These are phyloP conservation scores for Raphanus raphanistrum DNA, from an alignment of 345 rosid genomes.

Conservation along the genomic window DNA sequence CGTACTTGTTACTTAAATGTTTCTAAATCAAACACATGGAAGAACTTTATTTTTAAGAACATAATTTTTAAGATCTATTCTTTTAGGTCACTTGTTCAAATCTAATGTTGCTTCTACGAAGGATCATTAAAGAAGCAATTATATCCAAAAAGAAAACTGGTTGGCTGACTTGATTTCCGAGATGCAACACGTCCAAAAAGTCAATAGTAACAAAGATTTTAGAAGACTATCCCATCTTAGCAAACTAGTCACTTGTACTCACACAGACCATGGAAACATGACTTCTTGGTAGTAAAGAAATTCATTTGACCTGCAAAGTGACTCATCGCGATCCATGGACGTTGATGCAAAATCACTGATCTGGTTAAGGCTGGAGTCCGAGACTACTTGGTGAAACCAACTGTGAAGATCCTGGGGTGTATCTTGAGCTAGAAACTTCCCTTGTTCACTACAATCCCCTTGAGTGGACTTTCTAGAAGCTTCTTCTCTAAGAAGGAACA, in stretches of 20 bases:
- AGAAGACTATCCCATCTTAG: neutral
- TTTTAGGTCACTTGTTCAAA: slow-evolving; percentile 15
- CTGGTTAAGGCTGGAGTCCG: slow-evolving; percentile 14
- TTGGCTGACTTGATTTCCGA: neutral
- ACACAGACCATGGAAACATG: slow-evolving; percentile 30
- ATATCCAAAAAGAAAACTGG: neutral
- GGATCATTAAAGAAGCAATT: neutral
- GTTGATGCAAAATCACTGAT: slow-evolving; percentile 10
- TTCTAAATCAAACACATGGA: neutral
- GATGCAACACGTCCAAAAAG: neutral
- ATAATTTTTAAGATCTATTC: neutral
- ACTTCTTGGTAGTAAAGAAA: slow-evolving; percentile 13
- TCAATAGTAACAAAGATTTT: neutral
- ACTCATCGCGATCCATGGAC: slow-evolving; percentile 21
- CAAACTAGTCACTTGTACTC: slow-evolving; percentile 12
- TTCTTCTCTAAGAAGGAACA: slow-evolving; percentile 75
- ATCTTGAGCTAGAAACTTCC: slow-evolving; percentile 29
- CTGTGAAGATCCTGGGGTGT: slow-evolving; percentile 55
- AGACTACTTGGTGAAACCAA: slow-evolving; percentile 51
- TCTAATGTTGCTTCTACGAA: neutral
- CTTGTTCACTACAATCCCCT: slow-evolving; percentile 44
- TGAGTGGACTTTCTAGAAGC: slow-evolving; percentile 53
- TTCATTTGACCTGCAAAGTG: slow-evolving; percentile 27
- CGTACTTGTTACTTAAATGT: neutral
- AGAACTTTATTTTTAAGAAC: neutral